phyloP scores from a whole-genome alignment of 2,329 filamentous ascomycete genomes.

The Davidsoniella australis region DNA sequence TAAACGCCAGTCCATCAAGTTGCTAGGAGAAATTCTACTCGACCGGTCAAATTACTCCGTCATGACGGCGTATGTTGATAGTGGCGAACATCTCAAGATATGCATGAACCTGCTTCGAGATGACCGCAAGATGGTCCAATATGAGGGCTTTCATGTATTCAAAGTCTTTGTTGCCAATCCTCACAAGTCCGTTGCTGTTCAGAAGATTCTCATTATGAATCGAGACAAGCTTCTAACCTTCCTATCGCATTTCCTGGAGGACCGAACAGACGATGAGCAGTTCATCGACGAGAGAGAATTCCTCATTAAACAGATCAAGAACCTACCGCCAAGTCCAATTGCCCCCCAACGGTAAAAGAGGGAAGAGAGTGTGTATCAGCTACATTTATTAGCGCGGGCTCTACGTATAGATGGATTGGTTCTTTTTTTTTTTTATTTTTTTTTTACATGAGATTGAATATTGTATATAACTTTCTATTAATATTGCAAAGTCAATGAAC shows the following conservation, averaged over 20 bases:
- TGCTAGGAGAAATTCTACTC: conserved; percentile 83
- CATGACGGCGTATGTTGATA: conserved; percentile 94
- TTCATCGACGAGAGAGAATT: conserved; percentile 98
- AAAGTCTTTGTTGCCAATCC: conserved; percentile 99
- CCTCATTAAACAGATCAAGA: conserved; percentile 80
- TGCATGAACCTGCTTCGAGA: conserved; percentile 95
- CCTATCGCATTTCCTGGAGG: conserved; percentile 79
- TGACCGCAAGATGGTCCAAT: conserved; percentile 97
- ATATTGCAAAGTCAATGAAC: neutral
- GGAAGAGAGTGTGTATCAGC: neutral
- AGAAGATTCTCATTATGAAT: conserved; percentile 93
- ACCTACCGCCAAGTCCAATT: conserved; percentile 43
- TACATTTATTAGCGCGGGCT: neutral
- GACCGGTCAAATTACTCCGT: conserved; percentile 94
- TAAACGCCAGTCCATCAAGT: conserved; percentile 93
- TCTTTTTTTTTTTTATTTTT: neutral
- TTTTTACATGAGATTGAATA: neutral
- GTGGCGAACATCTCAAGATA: conserved; percentile 88
- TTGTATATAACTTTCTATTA: neutral
- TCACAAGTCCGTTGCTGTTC: conserved; percentile 90
- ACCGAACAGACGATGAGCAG: conserved; percentile 91
- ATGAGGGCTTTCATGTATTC: conserved; percentile 98
- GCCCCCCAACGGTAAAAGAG: conserved; percentile 28
- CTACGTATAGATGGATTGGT: neutral
- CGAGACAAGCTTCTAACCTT: conserved; percentile 80